phyloP scores from a whole-genome alignment of 306 rosid species.

The Quercus aquifolioides region DNA sequence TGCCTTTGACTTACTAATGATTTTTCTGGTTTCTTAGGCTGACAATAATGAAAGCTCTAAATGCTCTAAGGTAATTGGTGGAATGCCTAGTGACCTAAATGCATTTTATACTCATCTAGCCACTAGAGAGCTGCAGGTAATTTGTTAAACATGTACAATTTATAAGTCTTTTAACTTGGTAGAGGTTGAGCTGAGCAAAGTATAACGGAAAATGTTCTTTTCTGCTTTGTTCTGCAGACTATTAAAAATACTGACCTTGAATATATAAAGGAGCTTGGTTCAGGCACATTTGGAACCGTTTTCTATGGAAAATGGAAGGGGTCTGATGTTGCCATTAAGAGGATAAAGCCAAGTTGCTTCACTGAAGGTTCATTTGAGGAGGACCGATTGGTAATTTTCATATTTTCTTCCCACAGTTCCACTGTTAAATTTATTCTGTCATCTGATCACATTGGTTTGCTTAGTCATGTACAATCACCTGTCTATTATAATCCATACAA shows the following conservation, averaged over 20 bases:
- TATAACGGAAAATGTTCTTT: not conserved
- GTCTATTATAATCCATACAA: not conserved
- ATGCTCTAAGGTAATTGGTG: conserved; percentile 14
- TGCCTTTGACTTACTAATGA: not conserved
- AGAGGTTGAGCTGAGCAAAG: not conserved
- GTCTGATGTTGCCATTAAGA: conserved; percentile 30
- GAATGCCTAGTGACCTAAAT: not conserved
- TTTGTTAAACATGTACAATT: not conserved
- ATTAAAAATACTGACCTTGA: conserved; percentile 29
- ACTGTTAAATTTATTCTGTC: not conserved
- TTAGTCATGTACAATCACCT: not conserved
- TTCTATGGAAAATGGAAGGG: conserved; percentile 38
- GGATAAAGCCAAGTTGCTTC: conserved; percentile 31
- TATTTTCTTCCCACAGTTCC: not conserved
- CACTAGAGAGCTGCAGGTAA: conserved; percentile 36
- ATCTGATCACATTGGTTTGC: not conserved
- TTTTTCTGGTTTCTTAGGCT: conserved; percentile 6
- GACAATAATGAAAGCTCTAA: not conserved
- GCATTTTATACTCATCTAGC: conserved; percentile 16
- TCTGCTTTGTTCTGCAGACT: conserved; percentile 10
- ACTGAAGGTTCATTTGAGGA: conserved; percentile 14
- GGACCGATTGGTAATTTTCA: conserved; percentile 24
- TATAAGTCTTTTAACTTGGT: not conserved
- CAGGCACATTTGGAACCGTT: conserved; percentile 35
- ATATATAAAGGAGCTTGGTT: conserved; percentile 32